Percentiles rank a stretch among this genome's conserved stretches.
These are phyloP conservation scores for Cucumis hystrix DNA, from an alignment of 306 rosid genomes.

Conservation along the genomic window DNA sequence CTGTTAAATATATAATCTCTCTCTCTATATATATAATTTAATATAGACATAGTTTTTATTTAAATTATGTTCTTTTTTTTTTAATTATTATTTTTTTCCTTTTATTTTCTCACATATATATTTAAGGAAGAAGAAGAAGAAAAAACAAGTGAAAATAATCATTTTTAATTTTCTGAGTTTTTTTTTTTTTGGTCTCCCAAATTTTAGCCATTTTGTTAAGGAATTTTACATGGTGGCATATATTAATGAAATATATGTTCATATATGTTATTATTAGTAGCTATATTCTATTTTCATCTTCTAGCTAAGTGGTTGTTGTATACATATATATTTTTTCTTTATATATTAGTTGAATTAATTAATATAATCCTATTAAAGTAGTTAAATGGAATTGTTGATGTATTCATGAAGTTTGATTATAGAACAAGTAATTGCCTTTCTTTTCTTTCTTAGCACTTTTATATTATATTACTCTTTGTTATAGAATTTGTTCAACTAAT, in stretches of 20 bases:
- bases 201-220: neutral
- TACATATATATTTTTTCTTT: too few relatives aligned
- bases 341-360: too few relatives aligned
- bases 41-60: conserved; percentile 8
- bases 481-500: too few relatives aligned
- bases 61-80: neutral
- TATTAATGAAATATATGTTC: neutral
- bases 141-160: neutral
- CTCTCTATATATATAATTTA: neutral
- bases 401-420: neutral
- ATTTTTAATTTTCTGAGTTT: neutral
- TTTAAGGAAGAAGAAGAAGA: neutral
- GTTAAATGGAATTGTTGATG: neutral
- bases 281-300: neutral
- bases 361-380: neutral
- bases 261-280: neutral
- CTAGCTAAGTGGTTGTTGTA: neutral
- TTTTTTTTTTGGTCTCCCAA: neutral
- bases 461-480: too few relatives aligned
- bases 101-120: neutral
- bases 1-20: conserved; percentile 19
- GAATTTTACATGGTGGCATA: neutral
- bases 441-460: too few relatives aligned
- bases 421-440: neutral
- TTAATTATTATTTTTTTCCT: neutral